A percentile compares a stretch with the other conserved stretches of the same genome.
phyloP scores from a whole-genome alignment of 2,329 filamentous ascomycete genomes.

The Fusarium bactridioides region DNA sequence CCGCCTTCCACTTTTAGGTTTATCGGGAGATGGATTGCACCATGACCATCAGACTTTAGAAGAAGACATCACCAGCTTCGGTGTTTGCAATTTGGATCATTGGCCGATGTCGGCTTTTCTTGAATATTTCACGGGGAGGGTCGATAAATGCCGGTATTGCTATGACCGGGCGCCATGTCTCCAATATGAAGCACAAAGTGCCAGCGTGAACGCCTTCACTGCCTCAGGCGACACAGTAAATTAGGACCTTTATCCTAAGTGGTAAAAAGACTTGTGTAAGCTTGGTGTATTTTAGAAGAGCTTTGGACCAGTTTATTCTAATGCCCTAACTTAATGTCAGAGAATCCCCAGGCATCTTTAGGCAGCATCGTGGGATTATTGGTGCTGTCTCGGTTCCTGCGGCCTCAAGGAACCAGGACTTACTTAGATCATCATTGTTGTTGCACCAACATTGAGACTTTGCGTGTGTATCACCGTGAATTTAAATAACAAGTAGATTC shows the following conservation, averaged over 20 bases:
- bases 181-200: neutral
- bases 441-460: neutral
- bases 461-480: neutral
- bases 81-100: accelerated
- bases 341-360: neutral
- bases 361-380: neutral
- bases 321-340: too few species aligned
- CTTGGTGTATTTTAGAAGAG: too few species aligned
- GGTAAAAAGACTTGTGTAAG: accelerated
- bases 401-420: neutral
- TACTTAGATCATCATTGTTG: neutral
- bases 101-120: accelerated
- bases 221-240: neutral
- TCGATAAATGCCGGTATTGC: too few species aligned
- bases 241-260: too few species aligned
- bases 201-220: neutral
- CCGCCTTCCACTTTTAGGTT: constrained; percentile 28
- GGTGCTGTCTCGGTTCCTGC: neutral
- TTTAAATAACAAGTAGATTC: too few species aligned
- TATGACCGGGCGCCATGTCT: accelerated
- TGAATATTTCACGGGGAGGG: too few species aligned
- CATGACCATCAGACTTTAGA: neutral
- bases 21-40: neutral
- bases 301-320: too few species aligned
- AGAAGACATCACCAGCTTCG: neutral